These are phyloP conservation scores for Rubus idaeus DNA, from an alignment of 306 rosid genomes.

Conservation along the genomic window DNA sequence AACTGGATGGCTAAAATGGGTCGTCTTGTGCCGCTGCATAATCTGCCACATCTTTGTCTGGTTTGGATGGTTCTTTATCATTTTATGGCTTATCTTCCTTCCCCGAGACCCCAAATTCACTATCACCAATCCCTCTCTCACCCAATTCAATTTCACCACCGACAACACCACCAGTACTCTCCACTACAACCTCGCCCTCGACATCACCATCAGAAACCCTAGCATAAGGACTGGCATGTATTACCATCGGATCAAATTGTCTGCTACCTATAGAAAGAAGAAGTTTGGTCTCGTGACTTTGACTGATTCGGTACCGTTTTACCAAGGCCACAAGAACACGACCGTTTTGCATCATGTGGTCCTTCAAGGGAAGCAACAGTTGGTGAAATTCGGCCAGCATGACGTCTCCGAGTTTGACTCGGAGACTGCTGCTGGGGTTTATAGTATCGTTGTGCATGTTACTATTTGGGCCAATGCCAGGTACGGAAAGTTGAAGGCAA, in stretches of 20 bases:
- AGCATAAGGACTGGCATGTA: slow-evolving; percentile 48
- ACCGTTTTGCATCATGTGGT: slow-evolving; percentile 9
- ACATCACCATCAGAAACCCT: slow-evolving; percentile 53
- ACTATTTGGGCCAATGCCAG: background rate
- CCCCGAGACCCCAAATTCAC: slow-evolving; percentile 44
- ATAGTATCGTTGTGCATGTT: background rate
- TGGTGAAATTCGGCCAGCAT: background rate
- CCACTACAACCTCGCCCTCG: slow-evolving; percentile 15
- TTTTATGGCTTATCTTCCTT: slow-evolving; percentile 53
- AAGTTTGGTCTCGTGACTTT: slow-evolving; percentile 20
- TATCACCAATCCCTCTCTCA: slow-evolving; percentile 49
- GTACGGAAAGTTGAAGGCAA: background rate
- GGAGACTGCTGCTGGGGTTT: slow-evolving; percentile 8
- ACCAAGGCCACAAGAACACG: slow-evolving; percentile 57
- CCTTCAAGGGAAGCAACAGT: slow-evolving; percentile 18
- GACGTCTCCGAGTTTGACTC: background rate
- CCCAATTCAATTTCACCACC: slow-evolving; percentile 35
- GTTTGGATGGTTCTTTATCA: background rate
- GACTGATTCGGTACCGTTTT: slow-evolving; percentile 25
- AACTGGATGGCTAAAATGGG: background rate
- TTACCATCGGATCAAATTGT: slow-evolving; percentile 45
- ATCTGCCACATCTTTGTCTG: background rate
- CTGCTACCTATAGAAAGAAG: slow-evolving; percentile 31
- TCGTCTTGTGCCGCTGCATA: background rate
- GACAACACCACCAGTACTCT: background rate